Evolutionary conservation across 2,329 filamentous ascomycete species (phyloP), one percentile per base, ranked within the genome.

Genomic region (Cadophora malorum): DNA sequence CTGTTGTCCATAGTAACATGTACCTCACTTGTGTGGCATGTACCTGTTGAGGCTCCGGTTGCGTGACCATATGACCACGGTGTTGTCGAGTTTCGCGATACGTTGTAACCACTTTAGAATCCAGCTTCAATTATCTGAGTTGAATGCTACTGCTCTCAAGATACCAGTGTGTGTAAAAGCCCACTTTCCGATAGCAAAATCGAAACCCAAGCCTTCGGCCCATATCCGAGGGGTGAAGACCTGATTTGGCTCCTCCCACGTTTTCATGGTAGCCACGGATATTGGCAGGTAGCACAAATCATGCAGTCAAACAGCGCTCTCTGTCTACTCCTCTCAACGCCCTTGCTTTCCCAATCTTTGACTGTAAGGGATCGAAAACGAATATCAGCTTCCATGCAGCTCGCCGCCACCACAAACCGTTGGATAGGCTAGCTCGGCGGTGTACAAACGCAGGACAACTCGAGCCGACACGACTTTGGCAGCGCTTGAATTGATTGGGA

Each of bases 311-410:
- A 62, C 28, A 41, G 14, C 49, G 35, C 19, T 50, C 14, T 19
- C 38, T 23, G 23, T 41, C n/a, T 41, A 38, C 28, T 16, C 14
- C 25, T 53, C 41, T 19, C n/a, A 23, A 19, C 4, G 19, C 19
- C 28, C 45, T 41, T 21, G 8, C 47, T 28, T 16, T 33, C 6
- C 31, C 31, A 2, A 3, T 23, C 21, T 21, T 4, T 3, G 35
- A 28, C n/a, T 63, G 47, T 10, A 53, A 28, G 16, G 10, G 6
- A 38, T 53, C 45, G 28, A 33, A 12, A 25, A 52, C 16, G 12
- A 1, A 21, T 25, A n/a, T 63, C 31, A 63, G 47, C 61, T 63
- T 53, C 61, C 19, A 63, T 63, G 61, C 61, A 53, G 33, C 16
- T 63, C 47, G 49, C 61, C 61, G 56, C 35, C n/a, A 25, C 10